phyloP scores from a whole-genome alignment of 2,329 filamentous ascomycete species.

The Alternaria solani region DNA sequence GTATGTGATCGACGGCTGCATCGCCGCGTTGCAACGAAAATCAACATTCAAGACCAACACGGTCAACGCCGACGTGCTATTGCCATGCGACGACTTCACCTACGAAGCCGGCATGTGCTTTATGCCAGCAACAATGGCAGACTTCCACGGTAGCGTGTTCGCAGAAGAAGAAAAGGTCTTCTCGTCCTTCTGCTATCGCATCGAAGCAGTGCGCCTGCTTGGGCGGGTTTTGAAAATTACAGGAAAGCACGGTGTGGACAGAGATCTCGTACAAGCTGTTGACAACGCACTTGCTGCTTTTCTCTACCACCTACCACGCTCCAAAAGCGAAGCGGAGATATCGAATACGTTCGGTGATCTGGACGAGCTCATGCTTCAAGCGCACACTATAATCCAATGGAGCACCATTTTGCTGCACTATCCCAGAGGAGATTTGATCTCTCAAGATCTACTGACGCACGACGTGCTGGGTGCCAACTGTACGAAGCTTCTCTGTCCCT shows the following conservation, averaged over 20 bases:
- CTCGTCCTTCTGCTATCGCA: conserved; percentile 82
- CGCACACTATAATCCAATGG: conserved; percentile 72
- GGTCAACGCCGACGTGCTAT: conserved; percentile 69
- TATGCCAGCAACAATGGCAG: conserved; percentile 63
- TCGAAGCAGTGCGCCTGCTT: conserved; percentile 78
- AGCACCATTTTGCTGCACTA: conserved; percentile 29
- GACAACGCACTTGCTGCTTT: conserved; percentile 73
- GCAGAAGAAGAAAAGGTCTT: conserved; percentile 72
- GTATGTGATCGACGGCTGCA: conserved; percentile 78
- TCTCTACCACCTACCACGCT: conserved; percentile 75
- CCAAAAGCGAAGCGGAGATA: conserved; percentile 68
- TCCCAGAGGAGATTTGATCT: conserved; percentile 22
- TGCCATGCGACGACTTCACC: conserved; percentile 80
- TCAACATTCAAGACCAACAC: conserved; percentile 72
- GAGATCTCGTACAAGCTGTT: conserved; percentile 58
- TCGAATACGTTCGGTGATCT: conserved; percentile 71
- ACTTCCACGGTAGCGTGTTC: conserved; percentile 77
- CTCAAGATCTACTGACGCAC: conserved; percentile 13
- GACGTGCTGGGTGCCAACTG: conserved; percentile 21
- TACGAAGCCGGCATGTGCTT: conserved; percentile 46
- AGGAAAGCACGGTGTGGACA: conserved; percentile 29
- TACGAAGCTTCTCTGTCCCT: conserved; percentile 24
- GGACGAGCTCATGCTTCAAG: conserved; percentile 90
- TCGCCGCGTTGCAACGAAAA: conserved; percentile 76
- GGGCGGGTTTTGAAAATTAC: conserved; percentile 70